Evolutionary conservation across 108 stramenopile species (phyloP).

Genomic region (Cyclotella cryptica): DNA sequence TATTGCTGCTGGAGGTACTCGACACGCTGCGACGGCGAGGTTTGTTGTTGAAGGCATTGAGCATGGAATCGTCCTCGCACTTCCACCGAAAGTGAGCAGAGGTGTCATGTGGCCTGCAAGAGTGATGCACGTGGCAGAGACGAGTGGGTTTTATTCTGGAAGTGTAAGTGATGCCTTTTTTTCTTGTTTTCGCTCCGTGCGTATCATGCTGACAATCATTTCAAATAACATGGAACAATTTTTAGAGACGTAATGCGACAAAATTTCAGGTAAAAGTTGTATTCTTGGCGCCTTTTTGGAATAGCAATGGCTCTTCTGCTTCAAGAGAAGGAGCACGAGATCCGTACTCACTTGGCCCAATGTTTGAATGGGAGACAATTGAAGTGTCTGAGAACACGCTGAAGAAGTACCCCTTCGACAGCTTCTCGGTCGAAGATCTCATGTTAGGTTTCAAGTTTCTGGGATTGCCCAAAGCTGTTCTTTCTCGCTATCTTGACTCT

Average conservation of each 20-base stretch:
- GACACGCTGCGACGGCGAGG: slow-evolving; percentile 60
- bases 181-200: not conserved
- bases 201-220: not conserved
- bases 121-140: slow-evolving; percentile 81
- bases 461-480: slow-evolving; percentile 78
- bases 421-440: slow-evolving; percentile 71
- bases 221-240: not conserved
- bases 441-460: slow-evolving; percentile 66
- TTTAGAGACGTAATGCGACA: slow-evolving; percentile 46
- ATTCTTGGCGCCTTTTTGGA: slow-evolving; percentile 86
- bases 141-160: slow-evolving; percentile 23
- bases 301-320: slow-evolving; percentile 28
- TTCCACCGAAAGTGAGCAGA: slow-evolving; percentile 61
- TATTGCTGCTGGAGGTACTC: slow-evolving; percentile 49
- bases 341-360: slow-evolving; percentile 36
- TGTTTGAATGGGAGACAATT: slow-evolving; percentile 77
- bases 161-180: slow-evolving; percentile 11
- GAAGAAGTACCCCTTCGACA: slow-evolving; percentile 74
- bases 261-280: slow-evolving; percentile 75
- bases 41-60: slow-evolving; percentile 80
- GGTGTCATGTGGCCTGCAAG: slow-evolving; percentile 89
- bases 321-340: slow-evolving; percentile 37
- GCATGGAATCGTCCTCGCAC: slow-evolving; percentile 83
- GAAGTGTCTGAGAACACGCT: slow-evolving; percentile 76
- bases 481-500: slow-evolving; percentile 76